Evolutionary conservation across 495 filamentous ascomycete species (phyloP).

Genomic region (Hypoxylon intermedium): DNA sequence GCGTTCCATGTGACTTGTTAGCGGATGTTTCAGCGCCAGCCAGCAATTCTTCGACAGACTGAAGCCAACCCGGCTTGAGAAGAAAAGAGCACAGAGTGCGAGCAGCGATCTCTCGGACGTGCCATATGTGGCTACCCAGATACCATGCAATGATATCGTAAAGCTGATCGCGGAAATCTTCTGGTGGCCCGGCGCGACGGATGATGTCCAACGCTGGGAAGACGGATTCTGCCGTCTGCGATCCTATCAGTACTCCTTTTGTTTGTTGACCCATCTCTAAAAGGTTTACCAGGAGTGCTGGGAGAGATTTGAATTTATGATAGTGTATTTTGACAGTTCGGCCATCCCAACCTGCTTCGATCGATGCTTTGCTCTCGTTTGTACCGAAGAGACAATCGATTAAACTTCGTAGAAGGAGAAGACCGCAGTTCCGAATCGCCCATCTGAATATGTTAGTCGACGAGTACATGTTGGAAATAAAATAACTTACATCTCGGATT

Average conservation of each 20-base stretch:
- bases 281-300: conserved; percentile 70
- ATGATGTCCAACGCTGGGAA: conserved; percentile 91
- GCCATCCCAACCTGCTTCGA: conserved; percentile 60
- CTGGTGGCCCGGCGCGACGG: conserved; percentile 65
- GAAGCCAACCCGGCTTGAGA: conserved; percentile 57
- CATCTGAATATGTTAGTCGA: conserved; percentile 62
- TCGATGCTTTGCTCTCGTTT: conserved; percentile 60
- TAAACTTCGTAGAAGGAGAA: conserved; percentile 85
- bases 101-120: conserved; percentile 88
- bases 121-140: conserved; percentile 80
- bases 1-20: conserved; percentile 70
- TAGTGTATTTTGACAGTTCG: conserved; percentile 64
- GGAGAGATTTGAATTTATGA: conserved; percentile 74
- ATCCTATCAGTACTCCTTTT: conserved; percentile 43
- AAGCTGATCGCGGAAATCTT: conserved; percentile 54
- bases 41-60: conserved; percentile 59
- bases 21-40: conserved; percentile 36
- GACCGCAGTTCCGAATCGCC: conserved; percentile 90
- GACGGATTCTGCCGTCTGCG: conserved; percentile 70
- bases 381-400: conserved; percentile 78
- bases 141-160: conserved; percentile 59
- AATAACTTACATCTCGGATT: conserved; percentile 64
- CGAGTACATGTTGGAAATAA: neutral
- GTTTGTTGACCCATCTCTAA: conserved; percentile 58
- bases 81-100: conserved; percentile 75